Percentiles rank a stretch among this genome's conserved stretches.
Evolutionary conservation across 306 rosid species (phyloP).

Genomic region (Malus asiatica): DNA sequence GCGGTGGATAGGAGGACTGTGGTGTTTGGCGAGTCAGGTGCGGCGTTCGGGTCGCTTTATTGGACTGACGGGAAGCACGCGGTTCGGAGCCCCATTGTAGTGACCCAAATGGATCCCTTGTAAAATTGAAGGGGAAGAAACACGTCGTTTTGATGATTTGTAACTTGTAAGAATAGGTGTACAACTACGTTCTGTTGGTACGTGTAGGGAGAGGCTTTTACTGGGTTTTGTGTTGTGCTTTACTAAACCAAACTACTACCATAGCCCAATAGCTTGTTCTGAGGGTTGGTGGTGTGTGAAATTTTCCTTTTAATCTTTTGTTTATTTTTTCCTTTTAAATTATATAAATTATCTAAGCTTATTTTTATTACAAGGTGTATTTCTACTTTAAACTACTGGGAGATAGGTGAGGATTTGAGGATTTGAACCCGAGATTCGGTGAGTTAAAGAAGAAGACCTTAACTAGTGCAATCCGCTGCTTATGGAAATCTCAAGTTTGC

Average conservation of each 20-base stretch:
- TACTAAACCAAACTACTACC: background rate
- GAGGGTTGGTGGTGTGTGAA: slow-evolving; percentile 1
- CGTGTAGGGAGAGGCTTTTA: background rate
- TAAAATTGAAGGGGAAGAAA: slow-evolving; percentile 16
- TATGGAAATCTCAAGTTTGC: too few relatives aligned
- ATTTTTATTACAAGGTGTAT: background rate
- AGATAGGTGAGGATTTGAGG: too few relatives aligned
- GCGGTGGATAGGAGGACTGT: slow-evolving; percentile 40
- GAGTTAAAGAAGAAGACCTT: too few relatives aligned
- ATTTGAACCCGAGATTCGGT: too few relatives aligned
- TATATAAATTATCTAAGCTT: background rate
- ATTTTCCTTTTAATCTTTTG: background rate
- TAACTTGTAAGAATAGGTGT: background rate
- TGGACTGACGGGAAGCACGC: slow-evolving; percentile 81
- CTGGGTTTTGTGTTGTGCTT: background rate
- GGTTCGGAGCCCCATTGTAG: slow-evolving; percentile 83
- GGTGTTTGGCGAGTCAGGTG: slow-evolving; percentile 55
- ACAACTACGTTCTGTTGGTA: background rate
- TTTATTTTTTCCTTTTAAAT: background rate
- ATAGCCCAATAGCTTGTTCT: background rate
- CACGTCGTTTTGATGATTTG: slow-evolving; percentile 38
- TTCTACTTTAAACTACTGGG: background rate
- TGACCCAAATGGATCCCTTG: slow-evolving; percentile 58
- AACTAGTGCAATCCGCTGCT: too few relatives aligned
- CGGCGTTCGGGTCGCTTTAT: slow-evolving; percentile 64